Evolutionary conservation across 306 rosid species (phyloP), one percentile per base, ranked within the genome.

Genomic region (Cyclanthera cordifolia): DNA sequence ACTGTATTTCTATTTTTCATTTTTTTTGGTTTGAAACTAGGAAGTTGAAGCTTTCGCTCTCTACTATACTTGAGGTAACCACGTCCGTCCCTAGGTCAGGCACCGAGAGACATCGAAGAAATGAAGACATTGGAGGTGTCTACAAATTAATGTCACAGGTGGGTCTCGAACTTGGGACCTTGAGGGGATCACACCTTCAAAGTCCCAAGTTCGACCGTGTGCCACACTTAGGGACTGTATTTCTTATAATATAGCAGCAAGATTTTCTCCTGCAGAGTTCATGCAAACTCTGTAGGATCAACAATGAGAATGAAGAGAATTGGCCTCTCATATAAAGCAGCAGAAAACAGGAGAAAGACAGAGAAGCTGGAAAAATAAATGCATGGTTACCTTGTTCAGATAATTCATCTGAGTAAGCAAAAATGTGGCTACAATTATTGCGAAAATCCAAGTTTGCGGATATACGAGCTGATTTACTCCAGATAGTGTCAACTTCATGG

Each of bases 381-480:
- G 1, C 8, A 25, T 1, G 5, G 17, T 53, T 76, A 88, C 95
- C 87, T 86, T 88, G 66, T 88, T 88, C 64, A 88, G 77, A 86
- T 88, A 88, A 82, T 88, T 88, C 86, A 88, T 79, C 76, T 88
- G 95, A 66, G 85, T 82, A 73, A 88, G 88, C 67, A 88, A 79
- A 73, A 88, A 86, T 49, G 78, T 70, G 52, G 81, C 56, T 53
- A 86, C 87, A 72, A 88, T 79, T 69, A 88, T 67, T 15, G 82
- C 77, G 63, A 88, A 88, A 47, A 57, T 79, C 95, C 95, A 88
- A 32, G 95, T 84, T 74, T 88, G 85, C 24, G 90, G 90, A 70
- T 71, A 82, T 74, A 78, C 64, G 53, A 85, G 81, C 80, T 88
- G 95, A 75, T 81, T 86, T 78, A 81, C 83, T 74, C 95, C 95